Evolutionary conservation across 768 basidiomycete species (phyloP), one percentile per base, ranked within the genome.

Genomic region (Dioszegia aurantiaca): DNA sequence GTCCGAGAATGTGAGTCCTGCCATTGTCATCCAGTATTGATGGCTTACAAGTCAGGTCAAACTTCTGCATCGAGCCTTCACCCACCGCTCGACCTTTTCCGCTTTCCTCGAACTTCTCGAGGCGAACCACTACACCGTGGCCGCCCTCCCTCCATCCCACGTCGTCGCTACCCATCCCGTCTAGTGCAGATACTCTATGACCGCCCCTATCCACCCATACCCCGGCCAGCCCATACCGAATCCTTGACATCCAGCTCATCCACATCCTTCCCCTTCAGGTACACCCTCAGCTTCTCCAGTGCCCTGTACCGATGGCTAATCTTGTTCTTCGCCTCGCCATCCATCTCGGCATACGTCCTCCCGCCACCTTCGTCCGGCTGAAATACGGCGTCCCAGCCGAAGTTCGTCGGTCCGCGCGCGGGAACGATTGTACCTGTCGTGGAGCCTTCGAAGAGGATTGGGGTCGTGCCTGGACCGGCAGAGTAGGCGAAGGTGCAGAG

Each of bases 401-500:
- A 97, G 12, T 82, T 77, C 27, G 80, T 78, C 0, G 85, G 82
- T 0, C 94, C 94, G 42, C 93, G 78, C 1, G 93, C 82, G 24
- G 85, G 84, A 2, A 99, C 94, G 61, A 98, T 92, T n/a, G 77
- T 81, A 1, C 94, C 94, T 24, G 90, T 85, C 1, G 92, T 95
- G 11, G 83, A 81, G 0, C 94, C 94, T 69, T 95, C 93, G 56
- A 89, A 89, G 9, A 89, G 76, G 46, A 92, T 79, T 0, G 90
- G 89, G 58, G 90, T 86, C 1, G 82, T 61, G 72, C 84, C 85
- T 24, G 92, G 90, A 0, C 91, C 90, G 43, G 72, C 56, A 37
- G 87, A 88, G 74, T 95, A 98, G 5, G 93, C 94, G 67, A 98
- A 98, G 1, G 95, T 98, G 78, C 94, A 98, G 6, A 97, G 80